These are phyloP conservation scores for Phytophthora sp. DNA, from an alignment of 352 stramenopile species.

Conservation along the genomic window DNA sequence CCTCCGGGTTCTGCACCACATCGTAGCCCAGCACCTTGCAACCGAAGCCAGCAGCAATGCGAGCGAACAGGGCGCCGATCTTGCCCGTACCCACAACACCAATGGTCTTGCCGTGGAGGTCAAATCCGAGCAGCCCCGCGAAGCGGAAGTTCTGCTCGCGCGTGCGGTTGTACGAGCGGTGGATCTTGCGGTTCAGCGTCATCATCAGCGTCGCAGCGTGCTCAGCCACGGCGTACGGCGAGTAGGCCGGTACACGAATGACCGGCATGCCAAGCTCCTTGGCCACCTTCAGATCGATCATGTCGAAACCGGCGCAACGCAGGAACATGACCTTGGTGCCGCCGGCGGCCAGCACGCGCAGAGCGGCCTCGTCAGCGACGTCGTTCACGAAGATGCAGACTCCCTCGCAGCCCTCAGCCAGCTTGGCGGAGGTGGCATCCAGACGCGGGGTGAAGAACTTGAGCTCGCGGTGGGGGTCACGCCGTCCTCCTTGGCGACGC, in stretches of 20 bases:
- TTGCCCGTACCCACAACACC: conserved; percentile 69
- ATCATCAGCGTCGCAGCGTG: conserved; percentile 80
- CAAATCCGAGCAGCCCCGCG: conserved; percentile 60
- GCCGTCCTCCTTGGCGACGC: conserved; percentile 44
- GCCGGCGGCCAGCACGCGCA: conserved; percentile 52
- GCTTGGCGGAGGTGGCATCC: conserved; percentile 49
- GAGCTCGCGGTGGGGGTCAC: conserved; percentile 55
- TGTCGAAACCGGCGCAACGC: conserved; percentile 83
- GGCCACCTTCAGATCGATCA: conserved; percentile 67
- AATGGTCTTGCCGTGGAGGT: conserved; percentile 78
- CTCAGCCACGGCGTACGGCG: conserved; percentile 81
- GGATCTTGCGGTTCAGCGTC: conserved; percentile 84
- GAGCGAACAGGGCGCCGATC: conserved; percentile 52
- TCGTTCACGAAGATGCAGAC: conserved; percentile 91
- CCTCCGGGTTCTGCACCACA: conserved; percentile 57
- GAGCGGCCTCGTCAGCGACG: conserved; percentile 57
- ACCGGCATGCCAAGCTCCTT: conserved; percentile 69
- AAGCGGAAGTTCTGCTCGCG: conserved; percentile 81
- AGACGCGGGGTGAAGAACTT: conserved; percentile 64
- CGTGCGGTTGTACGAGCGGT: conserved; percentile 78
- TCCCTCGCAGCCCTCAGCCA: conserved; percentile 62
- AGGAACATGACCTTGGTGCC: conserved; percentile 77
- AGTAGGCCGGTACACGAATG: conserved; percentile 77
- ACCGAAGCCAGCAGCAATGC: conserved; percentile 44
- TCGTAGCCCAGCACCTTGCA: conserved; percentile 77